phyloP scores from a whole-genome alignment of 306 rosid species.

The Astragalus glycyphyllos region DNA sequence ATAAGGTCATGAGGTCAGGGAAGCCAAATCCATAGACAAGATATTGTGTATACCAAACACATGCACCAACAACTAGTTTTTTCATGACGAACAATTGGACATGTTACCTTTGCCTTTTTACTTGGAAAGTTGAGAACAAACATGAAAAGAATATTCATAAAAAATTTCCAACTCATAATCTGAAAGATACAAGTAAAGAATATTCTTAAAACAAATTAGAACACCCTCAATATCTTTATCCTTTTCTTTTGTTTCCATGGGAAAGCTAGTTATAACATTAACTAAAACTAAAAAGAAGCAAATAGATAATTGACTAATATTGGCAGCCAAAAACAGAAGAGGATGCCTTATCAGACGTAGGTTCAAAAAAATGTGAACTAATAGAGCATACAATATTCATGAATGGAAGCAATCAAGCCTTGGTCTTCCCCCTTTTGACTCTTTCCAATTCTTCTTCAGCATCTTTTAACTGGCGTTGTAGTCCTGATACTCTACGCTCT shows the following conservation, averaged over 20 bases:
- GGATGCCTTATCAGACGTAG: slow-evolving; percentile 37
- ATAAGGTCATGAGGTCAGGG: no score
- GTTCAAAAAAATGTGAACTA: slow-evolving; percentile 45
- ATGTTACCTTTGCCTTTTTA: background rate
- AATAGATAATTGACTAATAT: slow-evolving; percentile 35
- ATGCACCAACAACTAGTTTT: background rate
- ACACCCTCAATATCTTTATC: slow-evolving; percentile 27
- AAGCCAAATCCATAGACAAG: background rate
- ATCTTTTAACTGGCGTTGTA: slow-evolving; percentile 63
- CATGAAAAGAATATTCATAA: slow-evolving; percentile 12
- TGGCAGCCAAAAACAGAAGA: slow-evolving; percentile 42
- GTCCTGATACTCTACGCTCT: slow-evolving; percentile 61
- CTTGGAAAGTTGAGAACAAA: slow-evolving; percentile 23
- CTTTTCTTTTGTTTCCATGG: slow-evolving; percentile 15
- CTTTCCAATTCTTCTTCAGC: slow-evolving; percentile 77
- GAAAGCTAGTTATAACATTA: slow-evolving; percentile 23
- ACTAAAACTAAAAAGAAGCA: background rate
- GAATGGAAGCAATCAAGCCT: slow-evolving; percentile 46
- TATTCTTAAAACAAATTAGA: slow-evolving; percentile 33
- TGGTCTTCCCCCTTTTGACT: slow-evolving; percentile 57
- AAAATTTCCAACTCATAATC: slow-evolving; percentile 25
- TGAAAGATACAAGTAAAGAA: slow-evolving; percentile 45
- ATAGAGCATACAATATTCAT: slow-evolving; percentile 31
- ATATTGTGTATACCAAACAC: background rate
- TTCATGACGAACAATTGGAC: background rate